Conservation (phyloP, 1,139 yeast genomes). For the Waltiozyma sp. region DNA sequence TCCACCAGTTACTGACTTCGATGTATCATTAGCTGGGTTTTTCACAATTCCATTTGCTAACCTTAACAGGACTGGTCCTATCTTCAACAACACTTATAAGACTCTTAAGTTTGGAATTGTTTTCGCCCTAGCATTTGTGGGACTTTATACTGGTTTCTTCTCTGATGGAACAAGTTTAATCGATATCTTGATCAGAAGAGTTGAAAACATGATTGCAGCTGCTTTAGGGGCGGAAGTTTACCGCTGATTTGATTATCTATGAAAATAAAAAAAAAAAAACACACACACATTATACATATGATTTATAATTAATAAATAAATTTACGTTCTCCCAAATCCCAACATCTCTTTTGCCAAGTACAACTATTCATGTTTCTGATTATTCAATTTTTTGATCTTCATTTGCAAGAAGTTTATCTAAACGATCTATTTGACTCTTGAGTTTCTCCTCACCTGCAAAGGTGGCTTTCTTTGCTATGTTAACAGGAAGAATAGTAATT, state of each 20-base stretch:
- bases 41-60: constrained; percentile 12
- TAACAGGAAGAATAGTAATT: constrained; percentile 46
- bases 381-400: not conserved
- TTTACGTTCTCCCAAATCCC: not conserved
- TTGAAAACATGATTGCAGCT: not conserved
- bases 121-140: constrained; percentile 6
- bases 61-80: constrained; percentile 14
- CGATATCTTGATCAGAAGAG: not conserved
- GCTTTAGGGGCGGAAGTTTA: not conserved
- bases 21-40: constrained; percentile 18
- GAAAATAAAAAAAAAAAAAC: not conserved
- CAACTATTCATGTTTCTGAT: not conserved
- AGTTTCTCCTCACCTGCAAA: constrained; percentile 42
- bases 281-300: too few species aligned
- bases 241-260: too few species aligned
- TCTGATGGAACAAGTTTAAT: constrained; percentile 3
- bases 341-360: not conserved
- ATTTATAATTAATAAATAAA: too few species aligned
- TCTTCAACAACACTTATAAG: constrained; percentile 4
- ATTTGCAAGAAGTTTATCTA: constrained; percentile 13
- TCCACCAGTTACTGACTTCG: constrained; percentile 45
- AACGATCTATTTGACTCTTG: constrained; percentile 16
- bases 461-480: constrained; percentile 53
- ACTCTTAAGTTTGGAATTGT: constrained; percentile 1
- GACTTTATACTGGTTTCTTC: constrained; percentile 9